Base-by-base conservation (phyloP, 805 yeast genomes). In the Ogataea sp. region DNA sequence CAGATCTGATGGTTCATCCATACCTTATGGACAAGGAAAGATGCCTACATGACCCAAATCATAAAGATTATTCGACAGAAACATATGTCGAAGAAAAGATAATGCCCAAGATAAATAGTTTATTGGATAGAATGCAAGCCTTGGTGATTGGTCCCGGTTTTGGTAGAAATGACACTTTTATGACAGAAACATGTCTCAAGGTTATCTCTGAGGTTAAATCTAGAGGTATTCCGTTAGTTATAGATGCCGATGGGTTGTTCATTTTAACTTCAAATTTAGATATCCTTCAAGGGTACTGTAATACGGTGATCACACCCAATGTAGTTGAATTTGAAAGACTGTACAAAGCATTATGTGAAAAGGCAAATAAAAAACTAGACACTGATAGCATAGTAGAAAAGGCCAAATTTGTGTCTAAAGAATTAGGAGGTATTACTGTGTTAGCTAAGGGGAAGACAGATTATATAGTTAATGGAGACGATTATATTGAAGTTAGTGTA, bases 1-100 rank as follows among this genome's bases (percentile, higher is more conserved):
- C 98, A 0, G 88, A 90, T 54, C 63, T 90, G 37, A 93, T 90
- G 97, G 95, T 93, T 1, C 97, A 93, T 64, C 97, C 97, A 1
- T 87, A 86, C 56, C n/a, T n/a, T n/a, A n/a, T n/a, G n/a, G n/a
- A n/a, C n/a, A n/a, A n/a, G n/a, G n/a, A n/a, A n/a, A n/a, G n/a
- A n/a, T n/a, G n/a, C n/a, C 56, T 89, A 47, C 69, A 63, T 40
- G 88, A 78, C 49, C 26, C 18, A 6, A 30, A 30, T 10, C 6
- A 15, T 9, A 18, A 33, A n/a, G 18, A 13, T 18, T 10, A n/a
- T n/a, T 5, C 8, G 3, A 17, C 6, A 17, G 47, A 21, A 47
- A 32, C 46, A 14, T 60, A 67, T 38, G 54, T 76, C 32, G 63
- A 65, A n/a, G 48, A 53, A 7, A 60, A 62, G 37, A 67, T 83